Base-by-base conservation (phyloP, 2,329 filamentous ascomycete species). In the Ceratocystis huliohia region DNA sequence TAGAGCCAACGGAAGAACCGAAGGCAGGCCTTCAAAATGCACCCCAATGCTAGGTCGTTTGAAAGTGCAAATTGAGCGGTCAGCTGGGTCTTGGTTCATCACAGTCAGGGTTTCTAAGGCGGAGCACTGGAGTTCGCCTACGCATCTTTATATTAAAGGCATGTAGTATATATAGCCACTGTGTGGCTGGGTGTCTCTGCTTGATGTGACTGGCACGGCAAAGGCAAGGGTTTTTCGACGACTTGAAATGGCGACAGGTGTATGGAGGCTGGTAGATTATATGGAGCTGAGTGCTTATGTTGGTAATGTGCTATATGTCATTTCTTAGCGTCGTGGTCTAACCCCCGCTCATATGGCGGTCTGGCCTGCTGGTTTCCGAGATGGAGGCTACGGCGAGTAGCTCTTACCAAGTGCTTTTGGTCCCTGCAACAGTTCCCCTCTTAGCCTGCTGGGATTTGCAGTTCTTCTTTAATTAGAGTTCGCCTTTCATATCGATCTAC, bases 171-270 rank as follows among this genome's bases (percentile, higher is more conserved):
- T 30, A 57, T 33, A 30, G 6, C 28, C 10, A 6, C 22, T 25
- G 10, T 17, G 25, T 57, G 53, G 53, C 53, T 57, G 53, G 53
- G 8, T 57, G 53, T 57, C 28, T 57, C 53, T 57, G 53, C 25
- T 17, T 17, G n/a, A 57, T 57, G 28, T 57, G 53, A 57, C 17
- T 33, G 17, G 6, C 2, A 17, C 17, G 8, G 48, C 25, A 20
- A 53, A 25, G 25, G 48, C 20, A 25, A 53, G 48, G 48, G 20
- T 15, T 25, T 13, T 13, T 53, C 15, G 3, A 33, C 7, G 28
- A 37, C 3, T n/a, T 57, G 53, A 5, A 33, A 17, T 17, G 25
- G 3, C 13, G 53, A 33, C 17, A 17, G 17, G 17, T 1, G 6
- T 17, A 7, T 13, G 5, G n/a, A 17, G 48, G 13, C 20, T 17